Evolutionary conservation across 306 rosid genomes (phyloP).

Genomic region (Rosa lucieae): DNA sequence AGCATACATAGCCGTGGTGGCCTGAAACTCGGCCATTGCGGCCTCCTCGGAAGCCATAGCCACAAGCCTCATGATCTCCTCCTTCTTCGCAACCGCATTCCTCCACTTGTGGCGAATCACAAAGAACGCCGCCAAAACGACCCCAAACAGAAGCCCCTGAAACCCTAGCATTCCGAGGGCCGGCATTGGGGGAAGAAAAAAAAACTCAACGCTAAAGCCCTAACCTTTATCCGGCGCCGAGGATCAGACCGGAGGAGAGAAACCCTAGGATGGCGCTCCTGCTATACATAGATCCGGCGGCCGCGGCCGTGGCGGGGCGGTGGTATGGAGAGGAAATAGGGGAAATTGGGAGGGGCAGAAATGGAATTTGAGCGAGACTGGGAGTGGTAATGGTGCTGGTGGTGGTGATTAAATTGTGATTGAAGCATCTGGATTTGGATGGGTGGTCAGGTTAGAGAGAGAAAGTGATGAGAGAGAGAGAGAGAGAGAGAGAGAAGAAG

Average conservation of each 20-base stretch:
- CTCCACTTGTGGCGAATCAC: slow-evolving; percentile 46
- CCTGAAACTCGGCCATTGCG: slow-evolving; percentile 37
- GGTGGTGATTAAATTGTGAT: slow-evolving; percentile 18
- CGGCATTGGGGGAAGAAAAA: slow-evolving; percentile 9
- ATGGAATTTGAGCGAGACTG: slow-evolving; percentile 15
- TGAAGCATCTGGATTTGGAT: slow-evolving; percentile 26
- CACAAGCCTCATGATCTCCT: slow-evolving; percentile 38
- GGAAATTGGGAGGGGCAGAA: slow-evolving; percentile 23
- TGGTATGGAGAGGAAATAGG: slow-evolving; percentile 1
- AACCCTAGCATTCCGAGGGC: slow-evolving; percentile 59
- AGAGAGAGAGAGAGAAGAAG: slow-evolving; percentile 5
- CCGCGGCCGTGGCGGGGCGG: neutral
- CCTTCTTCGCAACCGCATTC: slow-evolving; percentile 46
- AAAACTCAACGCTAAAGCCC: neutral
- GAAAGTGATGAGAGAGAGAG: neutral
- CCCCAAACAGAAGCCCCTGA: slow-evolving; percentile 33
- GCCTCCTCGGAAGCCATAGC: slow-evolving; percentile 47
- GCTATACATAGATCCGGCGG: slow-evolving; percentile 43
- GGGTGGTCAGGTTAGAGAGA: neutral
- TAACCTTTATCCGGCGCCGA: slow-evolving; percentile 39
- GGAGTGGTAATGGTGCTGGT: slow-evolving; percentile 15
- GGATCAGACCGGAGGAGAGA: slow-evolving; percentile 47
- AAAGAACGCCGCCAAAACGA: slow-evolving; percentile 33
- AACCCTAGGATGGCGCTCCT: slow-evolving; percentile 38
- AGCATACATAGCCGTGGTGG: neutral